phyloP scores from a whole-genome alignment of 2,329 filamentous ascomycete species.

The Aphanoascus verrucosus region DNA sequence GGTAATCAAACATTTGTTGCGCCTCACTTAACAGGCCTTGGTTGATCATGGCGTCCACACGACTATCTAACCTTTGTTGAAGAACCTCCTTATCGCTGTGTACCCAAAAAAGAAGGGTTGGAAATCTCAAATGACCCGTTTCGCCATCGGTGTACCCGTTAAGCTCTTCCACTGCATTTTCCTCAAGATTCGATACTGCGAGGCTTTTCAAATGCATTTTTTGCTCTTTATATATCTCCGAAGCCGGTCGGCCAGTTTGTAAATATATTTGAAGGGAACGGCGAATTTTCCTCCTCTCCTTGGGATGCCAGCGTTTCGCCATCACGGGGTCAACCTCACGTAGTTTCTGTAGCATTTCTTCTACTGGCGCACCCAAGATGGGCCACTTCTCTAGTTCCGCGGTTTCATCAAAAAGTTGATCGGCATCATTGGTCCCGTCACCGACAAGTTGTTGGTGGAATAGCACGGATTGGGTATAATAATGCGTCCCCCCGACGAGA shows the following conservation, averaged over 20 bases:
- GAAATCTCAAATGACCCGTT: slow-evolving; percentile 38
- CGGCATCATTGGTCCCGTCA: slow-evolving; percentile 20
- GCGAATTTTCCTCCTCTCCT: slow-evolving; percentile 78
- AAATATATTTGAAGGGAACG: slow-evolving; percentile 85
- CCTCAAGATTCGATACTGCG: background rate
- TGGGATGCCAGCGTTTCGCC: slow-evolving; percentile 88
- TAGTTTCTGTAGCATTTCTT: slow-evolving; percentile 61
- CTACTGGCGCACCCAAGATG: slow-evolving; percentile 60
- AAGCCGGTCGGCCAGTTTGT: slow-evolving; percentile 68
- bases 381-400: slow-evolving; percentile 46
- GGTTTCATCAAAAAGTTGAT: slow-evolving; percentile 19
- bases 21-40: slow-evolving; percentile 56
- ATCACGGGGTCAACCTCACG: slow-evolving; percentile 76
- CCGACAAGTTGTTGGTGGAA: slow-evolving; percentile 61
- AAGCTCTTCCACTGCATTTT: background rate
- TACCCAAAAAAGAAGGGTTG: slow-evolving; percentile 73
- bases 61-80: slow-evolving; percentile 57
- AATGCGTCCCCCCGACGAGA: slow-evolving; percentile 87
- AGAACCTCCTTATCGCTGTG: slow-evolving; percentile 61
- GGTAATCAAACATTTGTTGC: slow-evolving; percentile 41
- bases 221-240: slow-evolving; percentile 78
- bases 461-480: slow-evolving; percentile 81
- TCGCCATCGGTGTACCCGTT: slow-evolving; percentile 5
- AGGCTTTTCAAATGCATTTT: slow-evolving; percentile 25
- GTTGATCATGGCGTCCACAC: slow-evolving; percentile 76